Base-by-base conservation (phyloP, 192 early-diverging fungal genomes). In the Coemansia sp. region DNA sequence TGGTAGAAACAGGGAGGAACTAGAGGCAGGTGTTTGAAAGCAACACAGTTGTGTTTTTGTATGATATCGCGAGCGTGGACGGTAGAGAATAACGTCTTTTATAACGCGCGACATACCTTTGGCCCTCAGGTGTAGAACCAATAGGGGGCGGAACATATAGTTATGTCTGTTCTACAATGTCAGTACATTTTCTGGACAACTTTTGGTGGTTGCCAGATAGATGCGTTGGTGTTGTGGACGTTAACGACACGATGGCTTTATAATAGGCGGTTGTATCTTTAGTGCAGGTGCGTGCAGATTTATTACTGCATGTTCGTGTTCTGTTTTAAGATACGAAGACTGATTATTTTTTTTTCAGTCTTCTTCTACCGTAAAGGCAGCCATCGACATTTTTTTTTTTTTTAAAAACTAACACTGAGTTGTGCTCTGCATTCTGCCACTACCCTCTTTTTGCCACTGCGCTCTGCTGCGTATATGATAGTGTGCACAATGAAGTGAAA, bases 331-430 rank as follows among this genome's bases (percentile, higher is more conserved):
- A 36, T 39, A 25, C 32, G 36, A 39, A 25, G 59, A 6, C 20
- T 21, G 21, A 32, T n/a, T n/a, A 50, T 4, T 17, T 10, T 30
- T 39, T 54, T 17, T 39, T 39, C 46, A 50, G 25, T 21, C 54
- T 55, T 29, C 52, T 60, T 31, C 51, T 36, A 51, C 52, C 73
- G 73, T 61, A 75, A 75, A 75, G 67, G 73, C 73, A 61, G 36
- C 67, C 67, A 61, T 53, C 63, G 53, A 75, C 63, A 74, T 22
- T 9, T 52, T 21, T 30, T 4, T 27, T 22, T 9, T 52, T 21
- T 30, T 4, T 27, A 3, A 29, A 36, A 11, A 23, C 46, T 4
- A 23, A 64, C 9, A 36, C 33, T 64, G 6, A 21, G 21, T 55
- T 54, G 29, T 54, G 3, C 27, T 42, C 29, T 50, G 29, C 29